Conservation (phyloP, 148 eudicot species). For the Arctostaphylos glauca region DNA sequence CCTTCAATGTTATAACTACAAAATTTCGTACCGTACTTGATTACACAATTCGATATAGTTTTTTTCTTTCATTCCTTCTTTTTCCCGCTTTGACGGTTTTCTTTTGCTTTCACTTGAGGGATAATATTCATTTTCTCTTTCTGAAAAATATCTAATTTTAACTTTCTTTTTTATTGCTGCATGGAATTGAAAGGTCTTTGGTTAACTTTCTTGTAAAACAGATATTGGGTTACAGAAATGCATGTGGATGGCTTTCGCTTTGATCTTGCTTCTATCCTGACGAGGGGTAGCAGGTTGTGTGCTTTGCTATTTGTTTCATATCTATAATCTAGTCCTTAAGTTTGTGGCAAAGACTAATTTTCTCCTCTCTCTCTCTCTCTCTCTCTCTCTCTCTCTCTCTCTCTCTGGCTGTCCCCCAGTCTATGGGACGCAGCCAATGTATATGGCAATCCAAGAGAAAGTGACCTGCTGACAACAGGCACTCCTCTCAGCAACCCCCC, state of each 20-base stretch:
- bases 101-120: neutral
- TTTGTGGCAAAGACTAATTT: slow-evolving; percentile 6
- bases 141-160: neutral
- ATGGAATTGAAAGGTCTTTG: slow-evolving; percentile 12
- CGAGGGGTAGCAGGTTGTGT: slow-evolving; percentile 87
- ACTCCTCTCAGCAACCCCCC: slow-evolving; percentile 85
- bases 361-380: neutral
- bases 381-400: neutral
- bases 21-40: neutral
- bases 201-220: slow-evolving; percentile 27
- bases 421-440: slow-evolving; percentile 91
- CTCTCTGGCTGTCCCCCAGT: slow-evolving; percentile 17
- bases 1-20: neutral
- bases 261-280: slow-evolving; percentile 97
- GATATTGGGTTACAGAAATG: slow-evolving; percentile 99
- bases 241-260: slow-evolving; percentile 99
- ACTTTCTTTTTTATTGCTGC: neutral
- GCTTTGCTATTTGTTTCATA: slow-evolving; percentile 12
- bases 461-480: slow-evolving; percentile 72
- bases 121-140: neutral
- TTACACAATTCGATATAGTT: neutral
- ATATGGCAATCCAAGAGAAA: slow-evolving; percentile 56
- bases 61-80: neutral
- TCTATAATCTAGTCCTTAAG: slow-evolving; percentile 5
- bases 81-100: neutral